phyloP scores from a whole-genome alignment of 2,329 filamentous ascomycete species.

The Aspergillus persii region DNA sequence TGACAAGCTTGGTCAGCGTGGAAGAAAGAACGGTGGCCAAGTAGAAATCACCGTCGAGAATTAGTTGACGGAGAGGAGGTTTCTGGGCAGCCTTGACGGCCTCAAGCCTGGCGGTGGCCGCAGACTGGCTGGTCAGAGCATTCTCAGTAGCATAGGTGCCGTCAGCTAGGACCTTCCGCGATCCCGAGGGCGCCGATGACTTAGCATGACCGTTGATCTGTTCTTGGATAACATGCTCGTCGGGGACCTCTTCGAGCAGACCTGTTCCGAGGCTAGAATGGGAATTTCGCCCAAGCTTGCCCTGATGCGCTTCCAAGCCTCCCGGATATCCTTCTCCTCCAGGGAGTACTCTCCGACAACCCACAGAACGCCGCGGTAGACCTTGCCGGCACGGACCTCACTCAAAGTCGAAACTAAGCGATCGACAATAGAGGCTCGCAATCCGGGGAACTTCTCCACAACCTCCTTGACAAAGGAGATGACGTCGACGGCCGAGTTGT shows the following conservation, averaged over 20 bases:
- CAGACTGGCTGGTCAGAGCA: slow-evolving; percentile 88
- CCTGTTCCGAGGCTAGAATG: slow-evolving; percentile 92
- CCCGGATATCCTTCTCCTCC: slow-evolving; percentile 88
- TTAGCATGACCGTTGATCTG: slow-evolving; percentile 81
- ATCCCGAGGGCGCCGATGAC: slow-evolving; percentile 72
- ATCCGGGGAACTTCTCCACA: slow-evolving; percentile 92
- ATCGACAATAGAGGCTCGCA: slow-evolving; percentile 82
- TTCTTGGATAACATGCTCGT: slow-evolving; percentile 63
- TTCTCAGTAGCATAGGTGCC: slow-evolving; percentile 98
- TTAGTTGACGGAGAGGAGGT: slow-evolving; percentile 88
- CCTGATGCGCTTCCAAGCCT: slow-evolving; percentile 94
- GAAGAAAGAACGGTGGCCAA: slow-evolving; percentile 92
- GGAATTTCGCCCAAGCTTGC: slow-evolving; percentile 94
- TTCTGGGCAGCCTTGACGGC: slow-evolving; percentile 97
- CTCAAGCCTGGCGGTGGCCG: slow-evolving; percentile 85
- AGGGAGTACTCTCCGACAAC: slow-evolving; percentile 96
- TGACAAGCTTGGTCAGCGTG: slow-evolving; percentile 93
- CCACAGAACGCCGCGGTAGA: slow-evolving; percentile 95
- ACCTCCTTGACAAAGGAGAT: slow-evolving; percentile 99
- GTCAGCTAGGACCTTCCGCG: slow-evolving; percentile 88
- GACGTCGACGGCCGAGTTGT: slow-evolving; percentile 92
- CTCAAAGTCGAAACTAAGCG: slow-evolving; percentile 85
- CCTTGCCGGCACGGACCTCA: slow-evolving; percentile 94
- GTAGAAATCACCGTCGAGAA: slow-evolving; percentile 96
- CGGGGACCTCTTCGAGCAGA: slow-evolving; percentile 76